Base-by-base conservation (phyloP, 2,329 filamentous ascomycete genomes). In the Magnaporthiopsis rhizophila region DNA sequence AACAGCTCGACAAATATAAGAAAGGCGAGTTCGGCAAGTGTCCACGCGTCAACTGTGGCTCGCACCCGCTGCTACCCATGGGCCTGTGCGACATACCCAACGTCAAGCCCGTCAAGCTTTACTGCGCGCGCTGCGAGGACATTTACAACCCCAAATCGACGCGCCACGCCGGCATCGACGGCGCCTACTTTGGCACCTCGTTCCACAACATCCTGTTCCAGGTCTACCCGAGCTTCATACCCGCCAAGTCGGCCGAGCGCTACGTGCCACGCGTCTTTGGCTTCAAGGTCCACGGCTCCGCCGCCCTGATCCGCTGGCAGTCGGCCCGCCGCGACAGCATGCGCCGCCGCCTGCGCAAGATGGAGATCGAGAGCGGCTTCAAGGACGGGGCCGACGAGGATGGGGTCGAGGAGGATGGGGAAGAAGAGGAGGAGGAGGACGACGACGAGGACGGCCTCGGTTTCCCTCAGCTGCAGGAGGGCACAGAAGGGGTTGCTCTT, bases 131-230 rank as follows among this genome's bases (percentile, higher is more conserved):
- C 71, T 99, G 95, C 81, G 95, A 99, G 82, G 95, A 99, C 76
- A 89, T 96, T 66, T 99, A 99, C 83, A 98, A 98, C 78, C 95
- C 95, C 59, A 99, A 99, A 77, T 98, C 95, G 3, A 94, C 92
- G 26, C 91, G 95, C 34, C 95, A 99, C 78, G 92, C 93, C 62
- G 86, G 90, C 65, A 97, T 99, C 72, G 95, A 99, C 75, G 95
- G 95, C 68, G 95, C 95, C 68, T 99, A 98, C 83, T 99, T 99
- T 71, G 95, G 95, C 70, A 93, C 94, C 61, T 96, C 91, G 3
- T 99, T 99, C 82, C 94, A 97, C 83, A 97, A 97, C 79, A 97
- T 99, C 77, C 87, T 99, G 67, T 98, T 99, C 81, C 95, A 99
- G 77, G 95, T 99, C 64, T 98, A 98, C 75, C 94, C 95, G 7